Base-by-base conservation (phyloP, 2,329 filamentous ascomycete genomes). In the Aspergillus luchuensis region DNA sequence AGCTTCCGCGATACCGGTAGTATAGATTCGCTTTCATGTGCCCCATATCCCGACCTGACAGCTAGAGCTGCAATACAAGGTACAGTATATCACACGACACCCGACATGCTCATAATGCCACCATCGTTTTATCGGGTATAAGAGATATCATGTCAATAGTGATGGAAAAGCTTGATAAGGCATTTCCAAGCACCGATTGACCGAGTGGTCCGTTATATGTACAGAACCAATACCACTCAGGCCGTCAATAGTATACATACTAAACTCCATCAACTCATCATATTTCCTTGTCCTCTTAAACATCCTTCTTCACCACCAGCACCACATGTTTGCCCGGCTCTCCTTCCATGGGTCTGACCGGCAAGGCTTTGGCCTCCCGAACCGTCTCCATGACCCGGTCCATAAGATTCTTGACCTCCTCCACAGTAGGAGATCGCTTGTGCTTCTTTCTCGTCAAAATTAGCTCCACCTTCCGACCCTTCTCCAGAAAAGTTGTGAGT, bases 381-480 rank as follows among this genome's bases (percentile, higher is more conserved):
- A 81, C 78, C 8, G 77, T 77, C 38, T 80, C 74, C 61, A 75
- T 74, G 1, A 91, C 73, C 55, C 69, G 78, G 59, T 76, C 73
- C 58, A 94, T 68, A 48, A 93, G 74, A 23, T 76, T 81, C 62
- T 83, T 73, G 19, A 86, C 86, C 75, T 93, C 88, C 23, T 87
- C 85, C 39, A 70, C 69, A 0, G 81, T 86, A 0, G 90, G 87
- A 59, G 81, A 81, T 63, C 84, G 81, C 68, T 86, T 87, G 60
- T 82, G 82, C 68, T 83, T 85, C 82, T 89, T 93, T 73, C 85
- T 85, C 60, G 87, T 86, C 52, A 97, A 69, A 56, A 89, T 69
- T 10, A 97, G 71, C 72, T 95, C 89, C 19, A 97, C 91, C 72
- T 83, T 87, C 72, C 85, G 84, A 1, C 92, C 92, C 74, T 91